Base-by-base conservation (phyloP, 495 filamentous ascomycete species). In the Mycothermus thermophilus region DNA sequence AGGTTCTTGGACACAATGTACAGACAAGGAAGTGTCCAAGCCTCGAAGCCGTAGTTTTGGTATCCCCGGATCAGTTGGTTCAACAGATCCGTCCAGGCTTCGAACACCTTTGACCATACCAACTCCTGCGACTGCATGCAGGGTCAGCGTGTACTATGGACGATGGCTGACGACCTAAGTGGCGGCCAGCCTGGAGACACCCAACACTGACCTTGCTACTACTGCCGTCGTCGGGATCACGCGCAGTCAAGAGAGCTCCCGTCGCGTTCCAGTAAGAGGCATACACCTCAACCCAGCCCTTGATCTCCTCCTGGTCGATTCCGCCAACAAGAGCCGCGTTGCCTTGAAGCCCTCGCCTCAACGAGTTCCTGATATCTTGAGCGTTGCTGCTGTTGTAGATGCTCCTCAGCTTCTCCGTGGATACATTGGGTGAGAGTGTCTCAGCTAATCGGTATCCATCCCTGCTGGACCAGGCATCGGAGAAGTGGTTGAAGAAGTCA, bases 21-120 rank as follows among this genome's bases (percentile, higher is more conserved):
- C 36, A 97, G 63, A 52, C 82, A 87, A 11, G 87, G 83, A 25
- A 95, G 62, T 0, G 84, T 86, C 86, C 86, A 96, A 13, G 79
- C 74, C 22, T 79, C 72, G 47, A 95, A 79, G 3, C 69, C 67
- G 23, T 63, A 57, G 34, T 63, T 74, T 8, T 68, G 71, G 54
- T 93, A 94, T 3, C 80, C 82, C 31, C 77, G 67, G n/a, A 81
- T 74, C 20, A 93, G 49, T 7, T 59, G 52, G 41, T 77, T 77
- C 27, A 79, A 60, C 33, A 93, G 41, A 6, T 84, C 80, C 46
- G 80, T 88, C 87, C 88, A 95, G 6, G 72, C 61, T 27, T 82
- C 77, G 52, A 92, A 96, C 0, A 85, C 80, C 23, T 67, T 73
- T 8, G 65, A 62, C 75, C 81, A 86, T 36, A 77, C 72, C 8